These are phyloP conservation scores for Boletellus dicymbophilus DNA, from an alignment of 1,284 basidiomycete species.

Conservation along the genomic window DNA sequence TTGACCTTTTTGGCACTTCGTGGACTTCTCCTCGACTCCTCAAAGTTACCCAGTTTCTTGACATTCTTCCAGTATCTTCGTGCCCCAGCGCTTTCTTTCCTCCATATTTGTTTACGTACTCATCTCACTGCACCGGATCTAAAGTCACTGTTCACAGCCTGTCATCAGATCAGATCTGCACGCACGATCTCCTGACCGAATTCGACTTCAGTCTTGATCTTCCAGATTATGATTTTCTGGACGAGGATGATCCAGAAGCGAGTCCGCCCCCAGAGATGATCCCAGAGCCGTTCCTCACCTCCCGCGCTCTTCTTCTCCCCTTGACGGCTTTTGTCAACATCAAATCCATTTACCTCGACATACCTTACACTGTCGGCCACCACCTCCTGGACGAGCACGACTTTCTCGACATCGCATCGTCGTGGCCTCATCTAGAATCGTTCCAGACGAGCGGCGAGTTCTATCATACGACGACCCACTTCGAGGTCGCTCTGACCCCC, in stretches of 20 bases:
- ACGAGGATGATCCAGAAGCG: too few relatives aligned
- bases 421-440: constrained; percentile 11
- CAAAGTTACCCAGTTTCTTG: neutral
- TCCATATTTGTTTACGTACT: neutral
- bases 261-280: neutral
- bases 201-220: too few relatives aligned
- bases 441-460: neutral
- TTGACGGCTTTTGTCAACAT: constrained; percentile 15
- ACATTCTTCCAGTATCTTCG: constrained; percentile 5
- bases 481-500: constrained; percentile 13
- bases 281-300: constrained; percentile 1
- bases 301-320: constrained; percentile 7
- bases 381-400: constrained; percentile 8
- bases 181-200: too few relatives aligned
- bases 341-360: constrained; percentile 3
- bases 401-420: constrained; percentile 17
- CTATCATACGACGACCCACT: neutral
- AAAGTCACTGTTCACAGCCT: constrained; percentile 3
- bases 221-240: too few relatives aligned
- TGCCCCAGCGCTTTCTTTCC: neutral
- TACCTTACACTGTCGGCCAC: neutral
- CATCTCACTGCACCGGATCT: neutral
- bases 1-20: neutral
- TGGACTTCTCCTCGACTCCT: neutral
- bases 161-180: constrained; percentile 3